Evolutionary conservation across 306 rosid species (phyloP).

Genomic region (Geum urbanum): DNA sequence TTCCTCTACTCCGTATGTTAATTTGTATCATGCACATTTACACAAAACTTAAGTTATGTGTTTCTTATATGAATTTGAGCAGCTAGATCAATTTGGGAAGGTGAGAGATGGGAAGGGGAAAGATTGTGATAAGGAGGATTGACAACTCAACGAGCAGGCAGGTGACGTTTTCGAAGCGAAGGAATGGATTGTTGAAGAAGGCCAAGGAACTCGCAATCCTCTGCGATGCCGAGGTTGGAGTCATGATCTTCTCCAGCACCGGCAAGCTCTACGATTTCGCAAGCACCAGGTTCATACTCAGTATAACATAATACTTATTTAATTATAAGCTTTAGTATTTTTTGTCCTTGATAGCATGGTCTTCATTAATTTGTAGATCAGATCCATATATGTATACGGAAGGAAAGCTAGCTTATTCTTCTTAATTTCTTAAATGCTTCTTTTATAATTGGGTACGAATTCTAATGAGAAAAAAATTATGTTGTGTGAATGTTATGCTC

Average conservation of each 20-base stretch:
- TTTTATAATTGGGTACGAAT: not conserved
- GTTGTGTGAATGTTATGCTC: no score
- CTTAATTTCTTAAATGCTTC: not conserved
- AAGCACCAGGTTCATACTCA: slow-evolving; percentile 50
- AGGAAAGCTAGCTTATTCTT: not conserved
- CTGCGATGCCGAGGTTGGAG: slow-evolving; percentile 93
- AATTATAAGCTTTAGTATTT: not conserved
- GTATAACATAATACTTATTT: not conserved
- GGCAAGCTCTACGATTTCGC: slow-evolving; percentile 81
- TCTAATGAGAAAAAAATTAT: no score
- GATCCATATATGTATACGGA: not conserved
- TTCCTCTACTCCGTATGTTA: not conserved
- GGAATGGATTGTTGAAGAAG: slow-evolving; percentile 83
- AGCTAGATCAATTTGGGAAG: not conserved
- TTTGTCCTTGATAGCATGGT: not conserved
- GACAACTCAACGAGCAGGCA: slow-evolving; percentile 91
- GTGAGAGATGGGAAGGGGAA: slow-evolving; percentile 77
- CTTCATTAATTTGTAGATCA: not conserved
- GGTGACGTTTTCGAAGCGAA: slow-evolving; percentile 82
- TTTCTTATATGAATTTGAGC: no score
- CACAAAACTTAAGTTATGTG: no score
- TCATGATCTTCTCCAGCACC: slow-evolving; percentile 84
- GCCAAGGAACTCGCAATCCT: slow-evolving; percentile 89
- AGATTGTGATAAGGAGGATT: slow-evolving; percentile 92
- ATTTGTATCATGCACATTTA: not conserved